Base-by-base conservation (phyloP, 257 asterid species). In the Nicotiana tomentosiformis region DNA sequence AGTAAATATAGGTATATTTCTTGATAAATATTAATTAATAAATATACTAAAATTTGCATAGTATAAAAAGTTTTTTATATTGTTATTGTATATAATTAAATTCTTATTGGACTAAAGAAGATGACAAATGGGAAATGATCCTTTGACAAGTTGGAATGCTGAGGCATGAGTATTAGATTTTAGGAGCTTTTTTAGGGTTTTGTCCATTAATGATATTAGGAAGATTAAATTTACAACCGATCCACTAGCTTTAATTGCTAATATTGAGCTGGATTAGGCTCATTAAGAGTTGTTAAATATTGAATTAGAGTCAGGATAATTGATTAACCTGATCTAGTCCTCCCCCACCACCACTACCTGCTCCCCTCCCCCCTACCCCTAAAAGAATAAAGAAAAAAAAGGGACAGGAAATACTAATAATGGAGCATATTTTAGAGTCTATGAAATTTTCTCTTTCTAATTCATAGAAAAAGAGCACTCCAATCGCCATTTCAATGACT, bases 301-400 rank as follows among this genome's bases (percentile, higher is more conserved):
- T 26, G 26, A 23, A 23, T 23, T 26, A 51, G 60, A 49, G 8
- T 23, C 33, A 74, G 14, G 9, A 74, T 26, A 26, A 49, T 51
- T 74, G 29, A 74, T 49, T 49, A 74, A 26, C 32, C 15, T 49
- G 16, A 51, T 26, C 5, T 26, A 49, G 43, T 12, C 26, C 80
- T 74, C 43, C 80, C 62, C 64, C 78, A 12, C 80, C 80, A 49
- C 62, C 43, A 74, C 23, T 12, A 74, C 26, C 58, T 49, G 64
- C 80, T 74, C 62, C 29, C 80, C 62, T 49, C 3, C 79, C 57
- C 33, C 77, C 78, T 72, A 46, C 77, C 56, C 55, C 57, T 72
- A 46, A 49, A 68, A 14, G 29, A 18, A 26, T 23, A 51, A 51
- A 74, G 43, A 51, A 12, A 7, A 8, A 10, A 26, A 74, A 7